Conservation (phyloP, 768 basidiomycete genomes). For the Pseudohyphozyma bogoriensis region DNA sequence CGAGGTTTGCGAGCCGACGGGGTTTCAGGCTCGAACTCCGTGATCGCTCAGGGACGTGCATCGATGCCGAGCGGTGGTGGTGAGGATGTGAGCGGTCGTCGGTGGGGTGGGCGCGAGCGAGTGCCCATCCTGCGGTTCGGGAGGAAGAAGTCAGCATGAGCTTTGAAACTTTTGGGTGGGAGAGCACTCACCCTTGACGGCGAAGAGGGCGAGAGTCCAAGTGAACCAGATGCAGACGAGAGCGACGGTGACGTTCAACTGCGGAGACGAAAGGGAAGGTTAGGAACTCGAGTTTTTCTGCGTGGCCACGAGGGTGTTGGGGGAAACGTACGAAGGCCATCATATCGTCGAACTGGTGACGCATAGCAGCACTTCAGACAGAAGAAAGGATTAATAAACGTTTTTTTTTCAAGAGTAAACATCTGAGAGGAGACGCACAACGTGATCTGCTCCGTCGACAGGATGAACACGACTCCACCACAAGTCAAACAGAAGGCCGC, state of each 20-base stretch:
- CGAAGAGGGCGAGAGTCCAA: constrained; percentile 67
- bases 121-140: not conserved
- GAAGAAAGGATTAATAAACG: constrained; percentile 37
- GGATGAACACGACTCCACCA: constrained; percentile 80
- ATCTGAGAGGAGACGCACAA: too few species aligned
- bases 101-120: not conserved
- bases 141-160: not conserved
- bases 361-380: constrained; percentile 88
- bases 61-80: too few species aligned
- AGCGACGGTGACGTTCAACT: constrained; percentile 74
- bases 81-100: too few species aligned
- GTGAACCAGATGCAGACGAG: constrained; percentile 76
- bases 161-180: too few species aligned
- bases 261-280: too few species aligned
- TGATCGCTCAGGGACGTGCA: too few species aligned
- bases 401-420: constrained; percentile 34
- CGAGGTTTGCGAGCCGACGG: too few species aligned
- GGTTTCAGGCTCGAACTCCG: too few species aligned
- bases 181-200: constrained; percentile 54
- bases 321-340: constrained; percentile 39
- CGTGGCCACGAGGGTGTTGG: not conserved
- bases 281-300: constrained; percentile 37
- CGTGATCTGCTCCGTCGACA: constrained; percentile 64
- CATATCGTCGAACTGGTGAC: constrained; percentile 65
- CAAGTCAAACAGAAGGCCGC: constrained; percentile 69